Percentiles rank a stretch among this genome's conserved stretches.
Conservation (phyloP, 2,329 filamentous ascomycete genomes). For the Aotearoamyces nothofagi region DNA sequence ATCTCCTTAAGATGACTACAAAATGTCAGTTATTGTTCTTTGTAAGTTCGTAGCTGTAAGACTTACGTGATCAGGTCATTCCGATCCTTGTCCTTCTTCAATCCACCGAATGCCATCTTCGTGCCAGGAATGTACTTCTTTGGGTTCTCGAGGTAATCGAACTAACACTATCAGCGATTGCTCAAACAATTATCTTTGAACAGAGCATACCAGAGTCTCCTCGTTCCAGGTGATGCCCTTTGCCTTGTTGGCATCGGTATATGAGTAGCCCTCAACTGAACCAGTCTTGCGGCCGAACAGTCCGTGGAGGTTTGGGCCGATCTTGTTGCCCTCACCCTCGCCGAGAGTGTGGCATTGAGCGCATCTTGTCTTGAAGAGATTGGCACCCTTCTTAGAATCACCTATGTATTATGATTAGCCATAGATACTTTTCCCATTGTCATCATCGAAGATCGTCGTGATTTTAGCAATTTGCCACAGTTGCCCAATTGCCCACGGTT, state of each 20-base stretch:
- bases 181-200: neutral
- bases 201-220: slow-evolving; percentile 54
- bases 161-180: slow-evolving; percentile 33
- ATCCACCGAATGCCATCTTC: slow-evolving; percentile 99
- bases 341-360: slow-evolving; percentile 97
- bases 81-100: slow-evolving; percentile 99
- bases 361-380: slow-evolving; percentile 98
- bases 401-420: no score
- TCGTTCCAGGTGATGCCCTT: slow-evolving; percentile 87
- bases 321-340: slow-evolving; percentile 85
- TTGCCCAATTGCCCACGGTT: slow-evolving; percentile 13
- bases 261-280: slow-evolving; percentile 80
- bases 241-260: slow-evolving; percentile 99
- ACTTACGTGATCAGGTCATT: slow-evolving; percentile 96
- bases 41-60: neutral
- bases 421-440: no score
- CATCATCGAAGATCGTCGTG: neutral
- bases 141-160: slow-evolving; percentile 98
- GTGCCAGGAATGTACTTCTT: slow-evolving; percentile 99
- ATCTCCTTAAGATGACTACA: slow-evolving; percentile 49
- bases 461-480: no score
- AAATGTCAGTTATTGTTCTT: slow-evolving; percentile 7
- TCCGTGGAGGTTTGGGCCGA: slow-evolving; percentile 91
- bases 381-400: slow-evolving; percentile 91
- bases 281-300: slow-evolving; percentile 96